Conservation (phyloP, 768 basidiomycete species). For the Podaxis mareebaensis region DNA sequence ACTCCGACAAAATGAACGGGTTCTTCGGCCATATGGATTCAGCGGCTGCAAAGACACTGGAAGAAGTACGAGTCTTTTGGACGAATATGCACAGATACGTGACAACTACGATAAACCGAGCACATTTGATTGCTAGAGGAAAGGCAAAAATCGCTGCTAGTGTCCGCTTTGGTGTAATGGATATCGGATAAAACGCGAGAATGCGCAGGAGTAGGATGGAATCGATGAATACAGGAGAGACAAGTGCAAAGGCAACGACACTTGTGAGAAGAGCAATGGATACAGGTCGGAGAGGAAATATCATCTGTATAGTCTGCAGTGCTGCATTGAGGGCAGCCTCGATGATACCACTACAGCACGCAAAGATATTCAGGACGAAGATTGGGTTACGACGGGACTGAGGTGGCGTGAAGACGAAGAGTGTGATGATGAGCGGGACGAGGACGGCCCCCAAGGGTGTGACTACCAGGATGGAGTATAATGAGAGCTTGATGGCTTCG, state of each 20-base stretch:
- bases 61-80: not conserved
- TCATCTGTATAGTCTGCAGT: not conserved
- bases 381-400: not conserved
- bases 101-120: not conserved
- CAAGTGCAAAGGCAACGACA: not conserved
- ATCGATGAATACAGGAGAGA: not conserved
- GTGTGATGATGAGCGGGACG: not conserved
- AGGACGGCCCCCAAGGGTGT: not conserved
- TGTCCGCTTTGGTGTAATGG: not conserved
- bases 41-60: not conserved
- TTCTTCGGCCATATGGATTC: not conserved
- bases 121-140: not conserved
- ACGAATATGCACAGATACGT: not conserved
- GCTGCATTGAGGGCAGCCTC: not conserved
- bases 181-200: not conserved
- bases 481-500: not conserved
- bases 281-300: not conserved
- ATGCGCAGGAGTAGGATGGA: not conserved
- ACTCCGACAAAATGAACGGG: not conserved
- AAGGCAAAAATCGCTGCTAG: not conserved
- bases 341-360: not conserved
- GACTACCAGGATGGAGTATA: not conserved
- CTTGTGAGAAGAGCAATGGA: not conserved
- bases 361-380: not conserved
- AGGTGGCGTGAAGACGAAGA: not conserved